phyloP scores from a whole-genome alignment of 306 rosid genomes.

The Trifolium subterraneum region DNA sequence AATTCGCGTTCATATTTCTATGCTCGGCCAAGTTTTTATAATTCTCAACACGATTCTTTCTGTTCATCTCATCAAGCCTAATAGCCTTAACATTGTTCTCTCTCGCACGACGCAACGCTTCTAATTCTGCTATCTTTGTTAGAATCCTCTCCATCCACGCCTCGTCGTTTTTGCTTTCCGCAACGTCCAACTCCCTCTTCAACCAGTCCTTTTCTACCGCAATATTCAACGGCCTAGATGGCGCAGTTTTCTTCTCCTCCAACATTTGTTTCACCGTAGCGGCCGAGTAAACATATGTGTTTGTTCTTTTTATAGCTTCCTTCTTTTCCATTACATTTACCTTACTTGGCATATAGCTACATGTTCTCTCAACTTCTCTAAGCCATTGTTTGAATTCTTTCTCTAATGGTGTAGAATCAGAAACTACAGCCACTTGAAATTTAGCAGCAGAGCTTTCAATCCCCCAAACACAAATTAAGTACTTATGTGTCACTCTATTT shows the following conservation, averaged over 20 bases:
- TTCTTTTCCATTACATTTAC: conserved; percentile 54
- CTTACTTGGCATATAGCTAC: conserved; percentile 58
- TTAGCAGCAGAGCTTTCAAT: conserved; percentile 60
- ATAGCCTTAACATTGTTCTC: conserved; percentile 56
- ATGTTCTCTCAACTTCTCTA: conserved; percentile 53
- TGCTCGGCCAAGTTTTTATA: conserved; percentile 56
- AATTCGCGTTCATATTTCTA: conserved; percentile 41
- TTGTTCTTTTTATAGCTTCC: conserved; percentile 57
- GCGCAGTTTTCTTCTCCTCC: conserved; percentile 57
- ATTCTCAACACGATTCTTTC: conserved; percentile 64
- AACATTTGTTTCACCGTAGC: conserved; percentile 68
- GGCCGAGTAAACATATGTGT: conserved; percentile 60
- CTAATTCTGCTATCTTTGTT: conserved; percentile 54
- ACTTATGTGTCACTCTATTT: conserved; percentile 60
- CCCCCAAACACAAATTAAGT: conserved; percentile 64
- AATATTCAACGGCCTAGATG: conserved; percentile 59
- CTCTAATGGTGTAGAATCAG: conserved; percentile 63
- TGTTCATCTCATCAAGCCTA: conserved; percentile 71
- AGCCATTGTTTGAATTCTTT: conserved; percentile 61
- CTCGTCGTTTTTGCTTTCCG: conserved; percentile 49
- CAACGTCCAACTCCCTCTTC: conserved; percentile 57
- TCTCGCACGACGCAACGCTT: conserved; percentile 48
- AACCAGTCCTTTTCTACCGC: conserved; percentile 71
- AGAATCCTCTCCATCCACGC: conserved; percentile 53
- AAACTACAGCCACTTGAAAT: conserved; percentile 61